Evolutionary conservation across 31 red algal species (phyloP).

Genomic region (Bonnemaisonia californica): DNA sequence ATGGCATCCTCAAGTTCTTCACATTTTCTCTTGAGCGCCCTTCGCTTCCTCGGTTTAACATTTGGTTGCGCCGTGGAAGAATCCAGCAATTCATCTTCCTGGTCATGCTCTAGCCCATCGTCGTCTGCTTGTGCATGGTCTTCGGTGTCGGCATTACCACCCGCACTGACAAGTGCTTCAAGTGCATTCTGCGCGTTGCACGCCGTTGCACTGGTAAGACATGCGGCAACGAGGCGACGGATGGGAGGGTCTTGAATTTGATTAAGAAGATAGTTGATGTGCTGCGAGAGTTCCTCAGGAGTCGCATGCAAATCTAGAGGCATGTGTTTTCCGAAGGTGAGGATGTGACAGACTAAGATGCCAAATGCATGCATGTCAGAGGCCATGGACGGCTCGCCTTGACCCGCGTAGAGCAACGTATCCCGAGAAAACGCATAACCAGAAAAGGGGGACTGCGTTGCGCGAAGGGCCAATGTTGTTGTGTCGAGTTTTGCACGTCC

Average conservation of each 20-base stretch:
- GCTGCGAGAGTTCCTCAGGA: not conserved
- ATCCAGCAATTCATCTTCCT: too few species aligned
- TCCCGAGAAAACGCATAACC: slow-evolving; percentile 13
- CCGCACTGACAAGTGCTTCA: too few species aligned
- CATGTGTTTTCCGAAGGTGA: not conserved
- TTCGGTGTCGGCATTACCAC: too few species aligned
- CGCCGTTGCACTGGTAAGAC: too few species aligned
- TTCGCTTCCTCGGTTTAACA: too few species aligned
- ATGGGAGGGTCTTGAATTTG: not conserved
- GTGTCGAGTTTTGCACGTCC: slow-evolving; percentile 57
- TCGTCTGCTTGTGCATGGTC: too few species aligned
- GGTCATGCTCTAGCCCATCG: too few species aligned
- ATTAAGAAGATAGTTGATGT: not conserved
- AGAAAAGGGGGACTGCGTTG: slow-evolving; percentile 12
- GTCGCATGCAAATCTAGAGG: not conserved
- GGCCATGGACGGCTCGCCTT: not conserved
- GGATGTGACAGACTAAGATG: not conserved
- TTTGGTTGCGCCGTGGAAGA: too few species aligned
- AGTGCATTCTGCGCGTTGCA: too few species aligned
- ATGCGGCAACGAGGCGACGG: too few species aligned
- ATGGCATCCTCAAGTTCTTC: too few species aligned
- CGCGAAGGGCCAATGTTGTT: slow-evolving; percentile 26
- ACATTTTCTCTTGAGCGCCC: too few species aligned
- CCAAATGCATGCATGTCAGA: not conserved
- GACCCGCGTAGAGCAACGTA: slow-evolving; percentile 27